phyloP scores from a whole-genome alignment of 1,139 yeast species.

The Candida sanyaensis region DNA sequence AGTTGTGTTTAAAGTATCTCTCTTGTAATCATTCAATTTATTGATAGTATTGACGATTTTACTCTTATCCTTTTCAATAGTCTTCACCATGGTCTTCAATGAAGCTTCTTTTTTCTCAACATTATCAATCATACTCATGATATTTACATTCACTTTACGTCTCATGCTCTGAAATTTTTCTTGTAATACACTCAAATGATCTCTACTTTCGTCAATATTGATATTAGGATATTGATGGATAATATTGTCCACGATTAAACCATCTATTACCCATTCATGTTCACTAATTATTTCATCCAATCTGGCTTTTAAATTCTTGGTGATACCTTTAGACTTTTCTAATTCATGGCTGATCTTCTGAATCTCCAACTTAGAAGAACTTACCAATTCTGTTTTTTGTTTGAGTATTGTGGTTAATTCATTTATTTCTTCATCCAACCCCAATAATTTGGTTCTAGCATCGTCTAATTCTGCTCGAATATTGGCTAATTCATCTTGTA shows the following conservation, averaged over 20 bases:
- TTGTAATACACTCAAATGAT: constrained; percentile 56
- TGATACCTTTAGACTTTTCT: constrained; percentile 53
- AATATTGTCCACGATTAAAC: constrained; percentile 53
- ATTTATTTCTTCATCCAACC: constrained; percentile 75
- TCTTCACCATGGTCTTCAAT: constrained; percentile 76
- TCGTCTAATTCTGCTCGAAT: constrained; percentile 51
- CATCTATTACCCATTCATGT: constrained; percentile 75
- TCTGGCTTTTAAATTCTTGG: constrained; percentile 39
- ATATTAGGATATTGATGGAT: constrained; percentile 62
- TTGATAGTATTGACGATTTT: constrained; percentile 88
- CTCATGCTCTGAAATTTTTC: constrained; percentile 75
- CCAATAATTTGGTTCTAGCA: constrained; percentile 64
- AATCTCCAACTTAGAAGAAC: constrained; percentile 52
- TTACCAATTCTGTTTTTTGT: constrained; percentile 51
- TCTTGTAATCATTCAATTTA: constrained; percentile 85
- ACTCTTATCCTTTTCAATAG: constrained; percentile 86
- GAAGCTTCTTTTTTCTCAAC: constrained; percentile 86
- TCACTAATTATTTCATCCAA: constrained; percentile 54
- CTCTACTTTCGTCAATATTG: constrained; percentile 62
- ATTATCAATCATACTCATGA: constrained; percentile 91
- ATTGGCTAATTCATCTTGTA: constrained; percentile 31
- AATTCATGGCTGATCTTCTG: constrained; percentile 68
- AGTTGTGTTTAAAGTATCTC: constrained; percentile 79
- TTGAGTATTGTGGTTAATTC: constrained; percentile 59
- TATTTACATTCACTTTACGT: constrained; percentile 82